Base-by-base conservation (phyloP, 1,284 basidiomycete species). In the Apiotrichum porosum region DNA sequence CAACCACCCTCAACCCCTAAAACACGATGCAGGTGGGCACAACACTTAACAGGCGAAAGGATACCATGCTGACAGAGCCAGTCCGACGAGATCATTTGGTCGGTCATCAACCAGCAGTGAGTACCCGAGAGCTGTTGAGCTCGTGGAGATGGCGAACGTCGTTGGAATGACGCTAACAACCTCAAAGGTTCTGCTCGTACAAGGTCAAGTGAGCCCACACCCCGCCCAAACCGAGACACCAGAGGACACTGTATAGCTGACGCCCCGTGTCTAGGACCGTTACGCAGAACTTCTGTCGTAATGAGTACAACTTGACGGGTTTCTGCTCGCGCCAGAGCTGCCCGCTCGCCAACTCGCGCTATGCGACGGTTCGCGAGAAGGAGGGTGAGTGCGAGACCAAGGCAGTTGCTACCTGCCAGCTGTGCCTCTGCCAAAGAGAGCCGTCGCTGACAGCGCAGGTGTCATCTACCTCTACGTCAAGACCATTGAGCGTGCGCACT, bases 261-360 rank as follows among this genome's bases (percentile, higher is more conserved):
- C 37, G 26, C 46, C 38, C 28, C 42, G 42, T 30, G 10, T 14
- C 69, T 28, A 94, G 91, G 74, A 91, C 92, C 1, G 78, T 83
- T 1, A 94, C 89, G 1, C 92, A 95, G 74, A 97, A 95, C 68
- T 97, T 98, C 76, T 98, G 95, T 75, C 80, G 93, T 42, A 98
- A 98, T 74, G 92, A 97, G 73, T 97, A 95, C 79, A 99, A 99
- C 74, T 83, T 97, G 30, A 95, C 93, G 1, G 95, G 95, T n/a
- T 80, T 97, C 60, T 99, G 95, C 75, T 92, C 85, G 66, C 79
- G 93, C 49, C 91, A 95, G 66, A 93, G 91, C 47, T 99, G 95
- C 76, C 95, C 95, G 0, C 77, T 99, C 12, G 95, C 95, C 17
- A 98, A 98, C 72, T 92, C 91, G 22, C 79, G 89, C 56, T 98